Evolutionary conservation across 177 flowering plant species (phyloP), one percentile per base, ranked within the genome.

Genomic region (Vitis hybrid): DNA sequence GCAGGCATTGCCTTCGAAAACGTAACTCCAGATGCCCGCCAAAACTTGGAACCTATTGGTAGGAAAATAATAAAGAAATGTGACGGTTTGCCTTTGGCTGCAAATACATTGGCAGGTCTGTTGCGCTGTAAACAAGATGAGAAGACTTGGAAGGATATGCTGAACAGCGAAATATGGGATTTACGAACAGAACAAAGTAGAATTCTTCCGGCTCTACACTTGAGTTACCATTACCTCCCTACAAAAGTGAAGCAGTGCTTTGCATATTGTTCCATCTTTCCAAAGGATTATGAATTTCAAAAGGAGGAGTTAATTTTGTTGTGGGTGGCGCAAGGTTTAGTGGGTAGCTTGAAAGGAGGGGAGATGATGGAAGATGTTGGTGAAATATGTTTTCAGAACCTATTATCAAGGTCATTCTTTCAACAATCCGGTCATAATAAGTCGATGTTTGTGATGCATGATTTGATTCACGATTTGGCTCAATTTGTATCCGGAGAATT

Each of bases 11-110:
- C 77, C 3, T 66, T 73, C 46, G 55, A 3, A 2, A 18, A 27
- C 11, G n/a, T 30, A 7, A 32, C 50, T 56, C 61, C 18, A 1
- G 3, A 40, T 40, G 51, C 10, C 3, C 2, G 57, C 2, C 59
- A 46, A 51, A 18, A 66, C 3, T 54, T 84, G 14, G 65, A 56
- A 57, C 57, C 3, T 11, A 68, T 82, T 11, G 86, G 83, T 1
- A 35, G 30, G 40, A 27, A 66, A 58, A 73, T 84, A 1, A 76
- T 71, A n/a, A 52, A 65, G 40, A 83, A 78, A 49, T 85, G 88
- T 27, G 57, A 51, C 15, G 87, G 88, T 10, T 70, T 84, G 69
- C 88, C 90, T 62, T 71, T 83, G 52, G 87, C 87, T 1, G 76
- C 72, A 2, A 81, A 83, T 49, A 46, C 81, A 5, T 69, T 83